These are phyloP conservation scores for Cercospora sp. DNA, from an alignment of 2,329 filamentous ascomycete genomes.

Conservation along the genomic window DNA sequence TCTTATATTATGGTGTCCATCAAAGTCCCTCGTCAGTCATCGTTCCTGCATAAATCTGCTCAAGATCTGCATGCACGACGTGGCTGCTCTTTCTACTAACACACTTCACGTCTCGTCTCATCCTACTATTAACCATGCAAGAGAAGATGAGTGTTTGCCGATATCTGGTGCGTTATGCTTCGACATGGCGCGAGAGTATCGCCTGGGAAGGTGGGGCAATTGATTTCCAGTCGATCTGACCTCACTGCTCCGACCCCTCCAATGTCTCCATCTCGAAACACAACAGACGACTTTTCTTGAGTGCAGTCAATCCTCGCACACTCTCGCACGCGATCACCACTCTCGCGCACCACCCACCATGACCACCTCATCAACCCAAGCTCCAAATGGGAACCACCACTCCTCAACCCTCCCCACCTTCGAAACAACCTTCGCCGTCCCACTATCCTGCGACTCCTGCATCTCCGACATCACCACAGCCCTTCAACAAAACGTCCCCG, in stretches of 20 bases:
- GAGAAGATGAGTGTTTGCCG: background rate
- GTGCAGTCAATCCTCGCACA: background rate
- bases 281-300: slow-evolving; percentile 4
- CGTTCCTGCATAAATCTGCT: slow-evolving; percentile 18
- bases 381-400: background rate
- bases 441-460: slow-evolving; percentile 86
- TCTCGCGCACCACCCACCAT: background rate
- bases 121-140: background rate
- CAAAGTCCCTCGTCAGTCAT: background rate
- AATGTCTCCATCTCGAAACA: slow-evolving; percentile 1
- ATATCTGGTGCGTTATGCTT: background rate
- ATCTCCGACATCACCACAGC: slow-evolving; percentile 81
- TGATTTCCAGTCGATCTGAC: slow-evolving; percentile 13
- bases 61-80: slow-evolving; percentile 6
- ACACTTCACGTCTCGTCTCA: background rate
- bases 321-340: background rate
- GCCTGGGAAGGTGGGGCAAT: background rate
- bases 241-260: slow-evolving; percentile 7
- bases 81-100: background rate
- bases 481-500: slow-evolving; percentile 62
- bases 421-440: slow-evolving; percentile 91
- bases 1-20: slow-evolving; percentile 8
- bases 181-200: background rate
- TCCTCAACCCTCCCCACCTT: slow-evolving; percentile 37
- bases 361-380: background rate